Percentiles rank a stretch among this genome's conserved stretches.
phyloP scores from a whole-genome alignment of 148 eudicot species.

The Selenicereus undatus region DNA sequence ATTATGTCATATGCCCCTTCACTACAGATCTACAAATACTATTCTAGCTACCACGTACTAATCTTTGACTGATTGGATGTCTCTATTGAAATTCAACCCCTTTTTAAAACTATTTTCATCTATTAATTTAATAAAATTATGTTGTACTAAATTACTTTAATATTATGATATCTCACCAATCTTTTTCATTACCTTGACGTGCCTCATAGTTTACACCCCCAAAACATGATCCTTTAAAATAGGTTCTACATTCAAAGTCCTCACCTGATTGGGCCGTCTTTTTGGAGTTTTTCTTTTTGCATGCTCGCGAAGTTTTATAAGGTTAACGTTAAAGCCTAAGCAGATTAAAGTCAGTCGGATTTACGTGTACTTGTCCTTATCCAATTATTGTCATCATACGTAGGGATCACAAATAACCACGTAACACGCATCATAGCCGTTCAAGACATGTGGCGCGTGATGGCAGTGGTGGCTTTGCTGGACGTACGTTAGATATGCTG shows the following conservation, averaged over 20 bases:
- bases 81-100: too few relatives aligned
- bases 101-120: too few relatives aligned
- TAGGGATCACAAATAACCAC: neutral
- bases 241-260: neutral
- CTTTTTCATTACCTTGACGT: neutral
- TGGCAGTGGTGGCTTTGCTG: neutral
- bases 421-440: constrained; percentile 4
- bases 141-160: too few relatives aligned
- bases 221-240: neutral
- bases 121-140: too few relatives aligned
- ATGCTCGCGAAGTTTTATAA: neutral
- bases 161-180: neutral
- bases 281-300: neutral
- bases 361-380: constrained; percentile 4
- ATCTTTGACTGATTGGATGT: too few relatives aligned
- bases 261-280: neutral
- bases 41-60: too few relatives aligned
- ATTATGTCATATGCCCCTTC: too few relatives aligned
- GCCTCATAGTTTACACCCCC: neutral
- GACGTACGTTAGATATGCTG: neutral
- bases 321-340: too few relatives aligned
- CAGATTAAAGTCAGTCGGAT: constrained; percentile 5
- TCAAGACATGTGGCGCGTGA: neutral
- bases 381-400: neutral
- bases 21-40: too few relatives aligned